Evolutionary conservation across 2,329 filamentous ascomycete genomes (phyloP), one percentile per base, ranked within the genome.

Genomic region (Cyanodermella asteris): DNA sequence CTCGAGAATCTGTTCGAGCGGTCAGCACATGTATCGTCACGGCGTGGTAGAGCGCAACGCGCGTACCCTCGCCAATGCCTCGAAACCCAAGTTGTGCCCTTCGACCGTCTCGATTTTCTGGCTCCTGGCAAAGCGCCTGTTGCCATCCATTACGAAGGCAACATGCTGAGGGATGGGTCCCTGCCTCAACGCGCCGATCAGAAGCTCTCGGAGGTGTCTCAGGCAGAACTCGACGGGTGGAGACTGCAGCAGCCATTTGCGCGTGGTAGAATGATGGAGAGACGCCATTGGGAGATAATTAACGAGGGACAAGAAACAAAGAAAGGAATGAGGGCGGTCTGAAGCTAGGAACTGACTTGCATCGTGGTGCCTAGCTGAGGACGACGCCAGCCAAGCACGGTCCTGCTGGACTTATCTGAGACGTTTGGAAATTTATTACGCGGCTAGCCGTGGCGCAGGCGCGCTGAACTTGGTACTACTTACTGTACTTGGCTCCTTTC

Each of bases 121-220:
- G 34, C 63, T 75, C 32, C 77, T 65, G 9, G 87, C 87, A 54
- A 90, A 97, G 22, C 87, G 73, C 40, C 87, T 61, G 51, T 97
- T 97, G 28, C 87, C 87, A 46, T 97, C 87, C 87, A 97, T 97
- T 38, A 93, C 84, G 44, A 97, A 97, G n/a, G 87, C 87, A 31
- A 97, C 68, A 65, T 97, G 87, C 42, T 80, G 72, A 7, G 87
- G 87, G 28, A 97, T 73, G 2, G 81, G 80, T 0, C 87, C 87
- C 50, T 93, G 84, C 42, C 72, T 72, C 27, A 94, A 54, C 24
- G 82, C 75, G 27, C 80, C 78, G 38, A 97, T 87, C 33, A 94
- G 61, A 25, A 91, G 56, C 45, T 91, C 77, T 34, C 80, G 70
- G 12, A 91, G 51, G 39, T 72, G 68, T 31, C 66, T 68, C 31